Conservation (phyloP, 257 asterid genomes). For the Nicotiana tabacum region DNA sequence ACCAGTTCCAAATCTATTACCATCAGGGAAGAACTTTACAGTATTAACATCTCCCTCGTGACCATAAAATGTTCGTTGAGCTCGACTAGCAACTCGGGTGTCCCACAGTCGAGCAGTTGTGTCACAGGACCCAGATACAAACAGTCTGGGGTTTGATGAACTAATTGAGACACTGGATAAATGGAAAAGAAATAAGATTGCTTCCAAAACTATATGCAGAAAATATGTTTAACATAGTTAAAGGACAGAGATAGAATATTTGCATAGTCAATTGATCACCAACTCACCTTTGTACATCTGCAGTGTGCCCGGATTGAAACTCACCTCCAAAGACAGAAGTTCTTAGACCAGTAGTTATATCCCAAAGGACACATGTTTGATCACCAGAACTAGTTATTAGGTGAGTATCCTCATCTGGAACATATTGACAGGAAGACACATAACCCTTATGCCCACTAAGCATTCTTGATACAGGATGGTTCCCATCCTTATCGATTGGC, state of each 20-base stretch:
- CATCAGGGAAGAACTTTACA: slow-evolving; percentile 93
- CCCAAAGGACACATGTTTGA: slow-evolving; percentile 95
- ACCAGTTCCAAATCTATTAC: slow-evolving; percentile 90
- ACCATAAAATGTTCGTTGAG: slow-evolving; percentile 85
- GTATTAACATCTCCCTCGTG: slow-evolving; percentile 90
- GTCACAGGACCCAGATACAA: slow-evolving; percentile 97
- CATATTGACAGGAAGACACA: slow-evolving; percentile 92
- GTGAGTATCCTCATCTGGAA: slow-evolving; percentile 88
- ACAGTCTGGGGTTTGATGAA: slow-evolving; percentile 73
- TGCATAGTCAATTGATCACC: not conserved
- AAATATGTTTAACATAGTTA: not conserved
- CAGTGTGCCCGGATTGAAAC: slow-evolving; percentile 94
- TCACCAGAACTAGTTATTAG: slow-evolving; percentile 93
- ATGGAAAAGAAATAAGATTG: slow-evolving; percentile 8
- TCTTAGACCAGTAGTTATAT: slow-evolving; percentile 89
- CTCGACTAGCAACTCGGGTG: slow-evolving; percentile 97
- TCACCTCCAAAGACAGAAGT: slow-evolving; percentile 96
- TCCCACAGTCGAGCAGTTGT: slow-evolving; percentile 95
- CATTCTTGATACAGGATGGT: slow-evolving; percentile 71
- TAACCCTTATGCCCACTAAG: slow-evolving; percentile 96
- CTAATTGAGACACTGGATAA: slow-evolving; percentile 76
- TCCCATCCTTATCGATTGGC: slow-evolving; percentile 75
- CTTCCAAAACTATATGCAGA: not conserved
- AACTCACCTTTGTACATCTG: slow-evolving; percentile 74
- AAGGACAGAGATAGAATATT: not conserved